Conservation (phyloP, 2,329 filamentous ascomycete species). For the Aspergillus fumigatiaffinis region DNA sequence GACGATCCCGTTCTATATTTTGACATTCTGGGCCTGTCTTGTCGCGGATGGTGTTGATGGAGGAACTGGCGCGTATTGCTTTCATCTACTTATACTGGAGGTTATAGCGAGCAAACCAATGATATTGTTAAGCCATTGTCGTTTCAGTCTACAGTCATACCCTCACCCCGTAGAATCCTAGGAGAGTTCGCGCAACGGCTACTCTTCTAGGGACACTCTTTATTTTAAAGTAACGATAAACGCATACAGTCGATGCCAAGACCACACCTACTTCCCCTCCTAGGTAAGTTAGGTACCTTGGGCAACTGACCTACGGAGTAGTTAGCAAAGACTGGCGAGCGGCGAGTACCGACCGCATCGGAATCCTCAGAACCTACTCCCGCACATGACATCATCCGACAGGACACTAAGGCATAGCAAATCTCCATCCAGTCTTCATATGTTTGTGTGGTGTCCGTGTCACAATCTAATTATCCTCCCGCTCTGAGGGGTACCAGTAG, state of each 20-base stretch:
- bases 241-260: no score
- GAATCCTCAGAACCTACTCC: neutral
- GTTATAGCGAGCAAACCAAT: neutral
- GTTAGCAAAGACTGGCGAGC: neutral
- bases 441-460: neutral
- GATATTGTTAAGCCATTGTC: neutral
- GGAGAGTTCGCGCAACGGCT: neutral
- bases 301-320: no score
- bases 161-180: neutral
- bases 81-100: neutral
- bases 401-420: neutral
- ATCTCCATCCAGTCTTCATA: neutral
- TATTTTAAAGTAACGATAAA: no score
- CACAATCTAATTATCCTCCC: neutral
- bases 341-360: neutral
- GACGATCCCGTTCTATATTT: neutral
- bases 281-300: no score
- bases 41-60: constrained; percentile 11
- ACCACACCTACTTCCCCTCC: no score
- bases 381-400: neutral
- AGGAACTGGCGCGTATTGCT: constrained; percentile 9
- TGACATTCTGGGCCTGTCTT: constrained; percentile 8
- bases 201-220: neutral
- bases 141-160: neutral
- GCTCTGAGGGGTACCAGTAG: neutral